These are phyloP conservation scores for Somion occarium DNA, from an alignment of 1,284 basidiomycete genomes.

Conservation along the genomic window DNA sequence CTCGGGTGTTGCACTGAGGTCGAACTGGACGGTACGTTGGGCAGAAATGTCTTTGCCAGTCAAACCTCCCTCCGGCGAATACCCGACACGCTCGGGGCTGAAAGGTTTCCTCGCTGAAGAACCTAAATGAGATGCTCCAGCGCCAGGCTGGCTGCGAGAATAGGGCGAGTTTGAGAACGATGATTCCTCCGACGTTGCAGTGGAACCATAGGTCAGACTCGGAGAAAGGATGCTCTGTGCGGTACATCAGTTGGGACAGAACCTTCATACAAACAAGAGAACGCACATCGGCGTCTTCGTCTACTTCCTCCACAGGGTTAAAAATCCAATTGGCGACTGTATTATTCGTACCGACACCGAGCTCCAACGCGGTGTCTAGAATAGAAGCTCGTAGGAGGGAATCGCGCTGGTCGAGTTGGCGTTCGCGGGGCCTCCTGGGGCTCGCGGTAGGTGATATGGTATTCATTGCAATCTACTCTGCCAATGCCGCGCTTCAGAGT, in stretches of 20 bases:
- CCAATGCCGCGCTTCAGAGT: not conserved
- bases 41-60: slow-evolving; percentile 9
- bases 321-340: slow-evolving; percentile 67
- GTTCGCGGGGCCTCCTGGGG: slow-evolving; percentile 12
- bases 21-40: slow-evolving; percentile 19
- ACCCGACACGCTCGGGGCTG: slow-evolving; percentile 4
- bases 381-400: slow-evolving; percentile 65
- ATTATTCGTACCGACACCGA: slow-evolving; percentile 52
- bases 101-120: slow-evolving; percentile 9
- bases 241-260: slow-evolving; percentile 7
- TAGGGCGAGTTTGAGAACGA: slow-evolving; percentile 18
- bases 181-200: slow-evolving; percentile 32
- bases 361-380: slow-evolving; percentile 60
- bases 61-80: slow-evolving; percentile 11
- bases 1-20: slow-evolving; percentile 19
- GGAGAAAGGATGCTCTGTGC: slow-evolving; percentile 25
- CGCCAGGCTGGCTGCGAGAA: slow-evolving; percentile 21
- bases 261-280: slow-evolving; percentile 5
- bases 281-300: slow-evolving; percentile 36
- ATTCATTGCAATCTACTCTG: not conserved
- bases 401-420: slow-evolving; percentile 34
- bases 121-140: slow-evolving; percentile 16
- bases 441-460: not conserved
- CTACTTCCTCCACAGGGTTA: slow-evolving; percentile 47
- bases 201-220: slow-evolving; percentile 31